A percentile compares a stretch with the other conserved stretches of the same genome.
Evolutionary conservation across 2,329 filamentous ascomycete genomes (phyloP).

Genomic region (Lecanicillium sp.): DNA sequence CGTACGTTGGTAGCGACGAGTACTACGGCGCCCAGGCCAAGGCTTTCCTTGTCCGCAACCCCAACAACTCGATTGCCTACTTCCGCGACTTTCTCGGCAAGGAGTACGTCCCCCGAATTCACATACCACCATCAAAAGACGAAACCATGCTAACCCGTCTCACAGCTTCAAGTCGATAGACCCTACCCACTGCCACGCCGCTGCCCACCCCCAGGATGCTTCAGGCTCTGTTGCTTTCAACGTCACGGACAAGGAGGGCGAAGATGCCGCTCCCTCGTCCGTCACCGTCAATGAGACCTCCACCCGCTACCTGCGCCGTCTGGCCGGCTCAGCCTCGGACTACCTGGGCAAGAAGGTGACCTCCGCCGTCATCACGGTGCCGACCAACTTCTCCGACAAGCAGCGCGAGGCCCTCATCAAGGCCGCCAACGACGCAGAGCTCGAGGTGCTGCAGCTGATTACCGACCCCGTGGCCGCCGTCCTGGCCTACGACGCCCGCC

Average conservation of each 20-base stretch:
- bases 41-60: conserved; percentile 83
- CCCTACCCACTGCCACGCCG: conserved; percentile 87
- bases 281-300: conserved; percentile 74
- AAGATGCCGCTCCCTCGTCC: conserved; percentile 44
- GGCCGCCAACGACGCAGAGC: conserved; percentile 68
- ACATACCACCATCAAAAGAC: neutral
- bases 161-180: conserved; percentile 86
- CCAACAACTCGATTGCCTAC: conserved; percentile 86
- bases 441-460: conserved; percentile 90
- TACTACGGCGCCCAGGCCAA: conserved; percentile 96
- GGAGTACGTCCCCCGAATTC: conserved; percentile 52
- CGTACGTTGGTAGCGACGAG: conserved; percentile 92
- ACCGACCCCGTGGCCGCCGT: conserved; percentile 83
- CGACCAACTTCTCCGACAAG: conserved; percentile 83
- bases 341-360: conserved; percentile 90
- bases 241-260: conserved; percentile 68
- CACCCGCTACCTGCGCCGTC: conserved; percentile 74
- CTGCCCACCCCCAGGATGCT: conserved; percentile 75
- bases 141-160: conserved; percentile 5
- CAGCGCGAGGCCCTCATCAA: conserved; percentile 75
- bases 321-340: conserved; percentile 77
- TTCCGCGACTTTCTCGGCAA: conserved; percentile 95
- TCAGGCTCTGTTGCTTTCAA: conserved; percentile 69
- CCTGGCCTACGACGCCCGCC: conserved; percentile 83
- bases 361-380: conserved; percentile 88